These are phyloP conservation scores for Alternaria triticina DNA, from an alignment of 2,329 filamentous ascomycete species.

Conservation along the genomic window DNA sequence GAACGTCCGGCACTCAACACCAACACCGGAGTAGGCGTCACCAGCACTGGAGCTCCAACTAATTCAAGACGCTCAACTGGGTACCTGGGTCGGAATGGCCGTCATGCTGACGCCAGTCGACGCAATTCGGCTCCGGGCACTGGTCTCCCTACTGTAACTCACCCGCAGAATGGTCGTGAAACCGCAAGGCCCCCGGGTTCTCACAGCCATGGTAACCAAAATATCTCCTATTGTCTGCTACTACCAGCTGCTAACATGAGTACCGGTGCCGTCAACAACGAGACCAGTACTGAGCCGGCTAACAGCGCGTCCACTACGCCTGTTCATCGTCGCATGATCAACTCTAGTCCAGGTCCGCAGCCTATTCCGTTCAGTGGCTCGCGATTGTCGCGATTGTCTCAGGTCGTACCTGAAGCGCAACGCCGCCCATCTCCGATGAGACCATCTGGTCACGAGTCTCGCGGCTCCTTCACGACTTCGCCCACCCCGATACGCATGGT, in stretches of 20 bases:
- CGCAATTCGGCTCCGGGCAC: not conserved
- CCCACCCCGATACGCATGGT: not conserved
- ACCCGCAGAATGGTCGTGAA: not conserved
- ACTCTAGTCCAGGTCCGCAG: not conserved
- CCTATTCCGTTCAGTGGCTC: not conserved
- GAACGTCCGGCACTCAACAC: not conserved
- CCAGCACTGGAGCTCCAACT: slow-evolving; percentile 6
- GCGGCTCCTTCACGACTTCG: not conserved
- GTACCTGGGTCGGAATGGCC: not conserved
- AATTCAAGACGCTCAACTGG: not conserved
- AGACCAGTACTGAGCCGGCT: not conserved
- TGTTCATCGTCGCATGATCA: no score
- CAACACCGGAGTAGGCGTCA: slow-evolving; percentile 7
- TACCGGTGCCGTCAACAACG: not conserved
- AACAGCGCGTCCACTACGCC: not conserved
- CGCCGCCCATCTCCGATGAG: no score
- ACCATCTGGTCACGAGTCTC: not conserved
- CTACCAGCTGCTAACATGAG: not conserved
- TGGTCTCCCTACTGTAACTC: not conserved
- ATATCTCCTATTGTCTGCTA: not conserved
- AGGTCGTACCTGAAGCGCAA: no score
- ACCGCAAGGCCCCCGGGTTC: no score
- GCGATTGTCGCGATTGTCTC: no score
- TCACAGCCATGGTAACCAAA: no score
- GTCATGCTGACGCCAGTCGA: not conserved